Conservation (phyloP, 352 stramenopile genomes). For the Ochromonadaceae sp. region DNA sequence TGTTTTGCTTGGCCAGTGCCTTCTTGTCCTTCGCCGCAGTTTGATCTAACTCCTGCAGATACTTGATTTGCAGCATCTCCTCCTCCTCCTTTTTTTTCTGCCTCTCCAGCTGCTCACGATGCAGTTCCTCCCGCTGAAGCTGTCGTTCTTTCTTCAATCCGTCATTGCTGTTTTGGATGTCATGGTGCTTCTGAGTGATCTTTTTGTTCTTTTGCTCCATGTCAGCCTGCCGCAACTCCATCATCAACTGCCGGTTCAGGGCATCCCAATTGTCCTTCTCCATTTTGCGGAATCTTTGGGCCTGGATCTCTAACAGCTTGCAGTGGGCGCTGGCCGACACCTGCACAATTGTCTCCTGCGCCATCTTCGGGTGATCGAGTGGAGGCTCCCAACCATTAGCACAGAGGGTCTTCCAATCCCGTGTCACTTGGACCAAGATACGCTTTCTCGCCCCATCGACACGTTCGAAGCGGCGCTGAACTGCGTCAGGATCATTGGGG, state of each 20-base stretch:
- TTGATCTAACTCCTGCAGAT: background rate
- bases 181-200: slow-evolving; percentile 2
- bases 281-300: slow-evolving; percentile 14
- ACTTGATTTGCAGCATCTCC: no score
- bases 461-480: background rate
- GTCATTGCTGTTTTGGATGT: slow-evolving; percentile 8
- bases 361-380: background rate
- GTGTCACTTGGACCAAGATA: background rate
- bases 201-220: background rate
- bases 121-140: background rate
- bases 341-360: background rate
- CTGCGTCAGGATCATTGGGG: slow-evolving; percentile 3
- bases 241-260: background rate
- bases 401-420: background rate
- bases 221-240: slow-evolving; percentile 2
- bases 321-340: background rate
- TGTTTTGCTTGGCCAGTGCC: background rate
- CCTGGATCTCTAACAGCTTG: slow-evolving; percentile 13
- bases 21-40: background rate
- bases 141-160: background rate
- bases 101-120: no score
- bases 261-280: background rate
- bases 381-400: background rate
- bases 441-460: slow-evolving; percentile 2
- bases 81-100: no score